Base-by-base conservation (phyloP, 2,329 filamentous ascomycete genomes). In the Microdochium paspali region DNA sequence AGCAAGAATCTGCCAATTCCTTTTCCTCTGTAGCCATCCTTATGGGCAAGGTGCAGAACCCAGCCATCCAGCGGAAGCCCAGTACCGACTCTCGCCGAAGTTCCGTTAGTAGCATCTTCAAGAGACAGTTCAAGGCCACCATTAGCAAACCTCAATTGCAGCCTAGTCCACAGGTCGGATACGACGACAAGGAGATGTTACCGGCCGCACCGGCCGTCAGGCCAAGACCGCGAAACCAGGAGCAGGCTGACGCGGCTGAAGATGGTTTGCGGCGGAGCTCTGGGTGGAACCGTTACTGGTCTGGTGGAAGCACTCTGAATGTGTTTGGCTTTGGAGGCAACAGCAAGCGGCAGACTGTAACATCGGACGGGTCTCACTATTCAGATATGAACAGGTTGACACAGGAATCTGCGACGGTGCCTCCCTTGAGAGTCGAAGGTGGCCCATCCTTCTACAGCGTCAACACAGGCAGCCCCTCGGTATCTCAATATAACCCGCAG, bases 271-370 rank as follows among this genome's bases (percentile, higher is more conserved):
- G 80, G 47, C 73, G 79, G 58, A 87, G 82, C 56, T 87, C 84
- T 3, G 84, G 84, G 44, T 89, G 85, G 85, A 87, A 87, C 62
- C 71, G 79, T 46, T 89, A 88, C 65, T 89, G 85, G 77, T 86
- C 84, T 13, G 84, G 83, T 45, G 85, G 84, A 46, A 85, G 83
- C 54, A 77, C 82, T 7, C 66, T 84, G 48, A 83, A 84, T 57
- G 76, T 84, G 23, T 69, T 86, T 7, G 81, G 80, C 13, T 77
- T 82, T 46, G 79, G 61, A 45, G 65, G 64, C 47, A 61, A 61
- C 46, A 63, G 58, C 30, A 67, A 53, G 61, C 73, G 58, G 63
- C 74, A 52, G 28, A 83, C 78, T 0, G 67, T 72, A n/a, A 68
- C 61, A 20, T 82, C 75, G 3, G 77, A 80, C 28, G 63, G 65